Base-by-base conservation (phyloP, 129 eudicot species). In the Helichrysum umbraculigerum region DNA sequence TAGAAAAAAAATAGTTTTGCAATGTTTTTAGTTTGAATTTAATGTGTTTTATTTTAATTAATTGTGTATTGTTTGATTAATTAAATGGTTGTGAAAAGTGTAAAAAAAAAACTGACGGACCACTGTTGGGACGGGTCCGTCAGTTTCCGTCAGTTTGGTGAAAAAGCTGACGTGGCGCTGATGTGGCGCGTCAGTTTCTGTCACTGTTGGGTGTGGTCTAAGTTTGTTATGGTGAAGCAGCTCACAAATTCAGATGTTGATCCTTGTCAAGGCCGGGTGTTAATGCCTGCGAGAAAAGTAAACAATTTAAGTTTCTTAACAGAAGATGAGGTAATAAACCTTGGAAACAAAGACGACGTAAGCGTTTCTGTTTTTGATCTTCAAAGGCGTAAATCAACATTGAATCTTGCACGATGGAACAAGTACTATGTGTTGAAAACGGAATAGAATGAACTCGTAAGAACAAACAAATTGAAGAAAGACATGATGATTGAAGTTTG, bases 391-490 rank as follows among this genome's bases (percentile, higher is more conserved):
- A 6, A 33, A 66, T 15, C 28, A 3, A 33, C 47, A 9, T 1
- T 34, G 47, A 66, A 66, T 33, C 28, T 66, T 66, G 11, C 47
- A 33, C 47, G 33, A 34, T 66, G 70, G 70, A 66, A 16, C 6
- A 34, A 6, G n/a, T 1, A 32, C 2, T 34, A 66, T 34, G 70
- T 33, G 11, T 30, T 66, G 22, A 34, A 33, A 65, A 65, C 2
- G 9, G 9, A 6, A 19, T 54, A 22, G 60, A 3, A n/a, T 6
- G 3, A 52, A 3, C n/a, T 52, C 4, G 60, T 54, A 19, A n/a
- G 5, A 5, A 16, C 58, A 14, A 54, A 17, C 1, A 19, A 7
- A 6, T 54, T 54, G 22, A 19, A 54, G 22, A 6, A 54, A n/a
- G 22, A 19, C 0, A 54, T n/a, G 60, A 5, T 54, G 60, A 4